Percentiles rank a stretch among this genome's conserved stretches.
phyloP scores from a whole-genome alignment of 2,329 filamentous ascomycete species.

The Diaporthe sp. region DNA sequence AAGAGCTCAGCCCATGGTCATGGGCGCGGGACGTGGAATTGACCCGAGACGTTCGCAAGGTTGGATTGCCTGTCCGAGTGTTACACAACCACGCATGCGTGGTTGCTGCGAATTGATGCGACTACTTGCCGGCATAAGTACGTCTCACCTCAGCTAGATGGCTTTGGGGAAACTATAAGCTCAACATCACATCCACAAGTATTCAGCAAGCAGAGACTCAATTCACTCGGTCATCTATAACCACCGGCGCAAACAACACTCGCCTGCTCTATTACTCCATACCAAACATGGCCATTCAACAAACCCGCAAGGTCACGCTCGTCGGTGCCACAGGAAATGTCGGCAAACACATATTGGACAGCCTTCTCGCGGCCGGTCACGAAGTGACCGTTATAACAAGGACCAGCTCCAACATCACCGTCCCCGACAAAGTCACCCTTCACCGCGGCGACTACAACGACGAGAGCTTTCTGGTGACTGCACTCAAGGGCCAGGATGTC shows the following conservation, averaged over 20 bases:
- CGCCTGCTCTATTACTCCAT: neutral
- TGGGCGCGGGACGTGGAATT: neutral
- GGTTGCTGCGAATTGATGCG: neutral
- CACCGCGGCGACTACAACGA: conserved; percentile 18
- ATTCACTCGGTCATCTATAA: too few species aligned
- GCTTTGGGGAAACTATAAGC: neutral
- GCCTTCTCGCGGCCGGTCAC: neutral
- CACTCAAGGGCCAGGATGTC: neutral
- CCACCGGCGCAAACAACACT: neutral
- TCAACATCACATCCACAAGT: neutral
- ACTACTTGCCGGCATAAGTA: neutral
- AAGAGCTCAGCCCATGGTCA: neutral
- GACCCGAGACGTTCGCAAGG: neutral
- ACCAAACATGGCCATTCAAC: neutral
- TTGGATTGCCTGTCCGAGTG: neutral
- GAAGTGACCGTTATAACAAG: neutral
- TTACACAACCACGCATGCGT: neutral
- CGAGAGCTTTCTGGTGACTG: neutral
- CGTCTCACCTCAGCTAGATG: neutral
- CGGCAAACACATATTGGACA: neutral
- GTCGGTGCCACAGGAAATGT: conserved; percentile 12
- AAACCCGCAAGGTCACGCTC: neutral
- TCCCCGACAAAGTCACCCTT: neutral
- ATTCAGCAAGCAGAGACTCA: neutral
- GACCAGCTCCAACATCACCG: neutral